These are phyloP conservation scores for Ceriops decandra DNA, from an alignment of 345 rosid species.

Conservation along the genomic window DNA sequence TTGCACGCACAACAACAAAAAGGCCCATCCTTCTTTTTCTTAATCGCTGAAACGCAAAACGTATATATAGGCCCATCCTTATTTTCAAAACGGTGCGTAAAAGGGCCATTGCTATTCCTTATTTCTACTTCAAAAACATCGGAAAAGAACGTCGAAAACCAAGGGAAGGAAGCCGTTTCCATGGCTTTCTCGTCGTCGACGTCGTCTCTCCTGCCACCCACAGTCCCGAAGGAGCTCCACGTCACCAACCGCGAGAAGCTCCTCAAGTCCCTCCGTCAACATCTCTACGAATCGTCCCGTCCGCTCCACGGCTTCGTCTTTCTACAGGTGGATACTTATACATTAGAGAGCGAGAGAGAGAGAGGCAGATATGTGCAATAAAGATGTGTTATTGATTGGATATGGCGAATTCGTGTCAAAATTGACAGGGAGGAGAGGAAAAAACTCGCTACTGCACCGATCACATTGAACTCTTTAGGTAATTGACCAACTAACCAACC, in stretches of 20 bases:
- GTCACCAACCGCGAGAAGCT: constrained; percentile 62
- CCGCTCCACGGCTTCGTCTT: constrained; percentile 68
- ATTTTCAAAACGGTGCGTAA: too few species aligned
- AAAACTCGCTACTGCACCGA: constrained; percentile 80
- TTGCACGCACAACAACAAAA: too few species aligned
- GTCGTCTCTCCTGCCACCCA: constrained; percentile 61
- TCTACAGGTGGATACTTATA: constrained; percentile 48
- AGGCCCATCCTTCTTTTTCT: too few species aligned
- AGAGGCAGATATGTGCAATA: too few species aligned
- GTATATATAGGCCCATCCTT: too few species aligned
- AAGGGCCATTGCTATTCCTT: too few species aligned
- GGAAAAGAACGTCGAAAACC: not conserved
- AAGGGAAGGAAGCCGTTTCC: constrained; percentile 15
- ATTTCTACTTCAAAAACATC: not conserved
- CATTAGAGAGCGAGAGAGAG: too few species aligned
- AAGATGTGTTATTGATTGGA: too few species aligned
- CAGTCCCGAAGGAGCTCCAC: constrained; percentile 70
- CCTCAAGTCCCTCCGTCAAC: constrained; percentile 44
- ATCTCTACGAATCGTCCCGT: constrained; percentile 44
- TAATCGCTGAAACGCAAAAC: too few species aligned
- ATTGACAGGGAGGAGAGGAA: constrained; percentile 78
- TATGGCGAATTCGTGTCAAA: too few species aligned
- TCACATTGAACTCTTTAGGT: constrained; percentile 92
- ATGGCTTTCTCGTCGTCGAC: constrained; percentile 42
- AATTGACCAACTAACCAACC: not conserved